These are phyloP conservation scores for Nannochloris sp. DNA, from an alignment of 139 green algal genomes.

Conservation along the genomic window DNA sequence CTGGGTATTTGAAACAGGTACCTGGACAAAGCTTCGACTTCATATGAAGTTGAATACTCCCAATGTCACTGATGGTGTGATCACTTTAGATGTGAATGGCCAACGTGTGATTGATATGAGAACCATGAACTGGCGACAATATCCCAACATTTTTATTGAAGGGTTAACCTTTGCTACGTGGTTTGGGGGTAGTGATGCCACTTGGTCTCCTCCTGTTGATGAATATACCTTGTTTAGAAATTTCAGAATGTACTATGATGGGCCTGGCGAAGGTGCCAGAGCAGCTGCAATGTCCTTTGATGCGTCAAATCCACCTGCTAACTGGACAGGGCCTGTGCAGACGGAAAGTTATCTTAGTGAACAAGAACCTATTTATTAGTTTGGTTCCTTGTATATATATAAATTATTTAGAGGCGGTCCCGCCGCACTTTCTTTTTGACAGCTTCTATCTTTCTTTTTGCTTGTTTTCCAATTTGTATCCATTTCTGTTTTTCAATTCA, in stretches of 20 bases:
- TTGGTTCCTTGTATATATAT: too few species aligned
- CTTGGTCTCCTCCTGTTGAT: neutral
- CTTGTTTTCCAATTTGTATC: too few species aligned
- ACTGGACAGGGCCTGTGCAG: too few species aligned
- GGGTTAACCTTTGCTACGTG: neutral
- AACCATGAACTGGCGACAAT: neutral
- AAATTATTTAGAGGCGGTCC: too few species aligned
- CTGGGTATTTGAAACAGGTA: neutral
- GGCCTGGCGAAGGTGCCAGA: neutral
- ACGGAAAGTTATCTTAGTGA: too few species aligned
- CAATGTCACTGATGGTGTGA: neutral
- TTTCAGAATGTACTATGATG: neutral
- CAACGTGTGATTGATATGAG: neutral
- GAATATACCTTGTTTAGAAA: slow-evolving; percentile 3
- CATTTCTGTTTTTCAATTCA: too few species aligned
- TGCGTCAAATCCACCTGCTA: too few species aligned
- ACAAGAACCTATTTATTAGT: too few species aligned
- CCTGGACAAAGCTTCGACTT: neutral
- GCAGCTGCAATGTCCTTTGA: neutral
- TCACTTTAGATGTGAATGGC: neutral
- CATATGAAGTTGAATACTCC: neutral
- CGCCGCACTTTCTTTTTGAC: too few species aligned
- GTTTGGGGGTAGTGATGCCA: slow-evolving; percentile 4
- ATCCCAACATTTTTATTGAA: neutral
- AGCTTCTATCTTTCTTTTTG: too few species aligned